Conservation (phyloP, 495 filamentous ascomycete genomes). For the Xylaria castorea region DNA sequence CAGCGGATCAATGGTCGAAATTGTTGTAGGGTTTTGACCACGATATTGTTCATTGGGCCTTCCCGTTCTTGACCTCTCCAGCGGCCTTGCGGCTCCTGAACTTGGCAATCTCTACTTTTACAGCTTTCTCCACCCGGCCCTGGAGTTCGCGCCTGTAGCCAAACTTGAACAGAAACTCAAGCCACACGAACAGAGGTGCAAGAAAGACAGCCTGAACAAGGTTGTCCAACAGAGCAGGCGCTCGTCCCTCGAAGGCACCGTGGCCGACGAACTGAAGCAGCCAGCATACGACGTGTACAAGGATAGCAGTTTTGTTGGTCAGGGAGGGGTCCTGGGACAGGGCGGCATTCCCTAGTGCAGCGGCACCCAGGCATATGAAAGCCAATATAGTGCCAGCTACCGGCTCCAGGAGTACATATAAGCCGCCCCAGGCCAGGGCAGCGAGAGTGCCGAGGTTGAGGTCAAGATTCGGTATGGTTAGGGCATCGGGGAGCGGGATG, state of each 20-base stretch:
- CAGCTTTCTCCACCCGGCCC: conserved; percentile 74
- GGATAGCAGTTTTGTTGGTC: conserved; percentile 74
- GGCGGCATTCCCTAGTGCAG: conserved; percentile 78
- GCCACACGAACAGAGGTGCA: conserved; percentile 98
- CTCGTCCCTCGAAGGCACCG: conserved; percentile 84
- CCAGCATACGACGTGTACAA: conserved; percentile 77
- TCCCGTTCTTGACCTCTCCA: conserved; percentile 45
- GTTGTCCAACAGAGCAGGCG: conserved; percentile 90
- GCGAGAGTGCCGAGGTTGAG: conserved; percentile 80
- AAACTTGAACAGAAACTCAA: conserved; percentile 89
- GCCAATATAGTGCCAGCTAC: conserved; percentile 80
- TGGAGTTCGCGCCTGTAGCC: conserved; percentile 91
- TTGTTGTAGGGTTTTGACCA: not conserved
- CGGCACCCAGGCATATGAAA: conserved; percentile 72
- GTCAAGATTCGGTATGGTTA: conserved; percentile 77
- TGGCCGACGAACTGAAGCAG: conserved; percentile 90
- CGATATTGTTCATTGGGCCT: conserved; percentile 34
- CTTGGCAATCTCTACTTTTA: conserved; percentile 71
- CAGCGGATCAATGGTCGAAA: not conserved
- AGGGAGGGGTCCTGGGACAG: conserved; percentile 66
- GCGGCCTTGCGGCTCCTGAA: conserved; percentile 49
- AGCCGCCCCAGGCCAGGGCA: conserved; percentile 70
- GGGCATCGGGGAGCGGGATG: conserved; percentile 71
- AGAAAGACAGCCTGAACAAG: conserved; percentile 87
- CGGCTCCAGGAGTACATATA: conserved; percentile 93